A percentile compares a stretch with the other conserved stretches of the same genome.
These are phyloP conservation scores for Quercus bicolor DNA, from an alignment of 306 rosid species.

Conservation along the genomic window DNA sequence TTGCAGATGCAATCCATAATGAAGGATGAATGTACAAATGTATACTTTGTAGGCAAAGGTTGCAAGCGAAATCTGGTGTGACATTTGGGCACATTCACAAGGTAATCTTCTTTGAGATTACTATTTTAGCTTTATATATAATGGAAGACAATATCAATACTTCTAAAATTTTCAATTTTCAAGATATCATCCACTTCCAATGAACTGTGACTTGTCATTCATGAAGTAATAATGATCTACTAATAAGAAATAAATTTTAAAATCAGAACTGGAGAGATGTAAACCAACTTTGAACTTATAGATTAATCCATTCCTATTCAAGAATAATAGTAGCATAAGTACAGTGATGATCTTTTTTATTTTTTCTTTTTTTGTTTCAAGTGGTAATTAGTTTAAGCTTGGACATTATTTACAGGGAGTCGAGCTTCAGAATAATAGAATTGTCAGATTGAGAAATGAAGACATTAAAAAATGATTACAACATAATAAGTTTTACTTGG, in stretches of 20 bases:
- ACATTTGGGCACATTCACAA: conserved; percentile 76
- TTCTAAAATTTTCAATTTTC: not conserved
- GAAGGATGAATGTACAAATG: conserved; percentile 57
- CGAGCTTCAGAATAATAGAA: conserved; percentile 65
- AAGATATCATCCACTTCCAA: not conserved
- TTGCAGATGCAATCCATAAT: conserved; percentile 43
- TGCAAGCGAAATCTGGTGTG: conserved; percentile 68
- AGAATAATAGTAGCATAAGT: not conserved
- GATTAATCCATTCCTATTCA: not conserved
- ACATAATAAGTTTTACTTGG: conserved; percentile 61
- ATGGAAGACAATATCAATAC: not conserved
- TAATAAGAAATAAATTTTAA: not conserved
- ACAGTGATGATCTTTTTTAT: not conserved
- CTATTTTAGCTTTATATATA: not conserved
- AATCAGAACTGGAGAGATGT: not conserved
- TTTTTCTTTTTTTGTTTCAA: not conserved
- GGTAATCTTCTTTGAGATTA: conserved; percentile 41
- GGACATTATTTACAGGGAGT: conserved; percentile 49
- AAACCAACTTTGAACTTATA: not conserved
- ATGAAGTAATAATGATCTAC: not conserved
- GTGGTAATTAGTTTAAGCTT: not conserved
- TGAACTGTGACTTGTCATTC: not conserved
- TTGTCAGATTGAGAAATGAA: conserved; percentile 51
- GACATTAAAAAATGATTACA: conserved; percentile 57
- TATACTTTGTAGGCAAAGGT: conserved; percentile 60